Conservation (phyloP, 805 yeast species). For the Yamadazyma laniorum region DNA sequence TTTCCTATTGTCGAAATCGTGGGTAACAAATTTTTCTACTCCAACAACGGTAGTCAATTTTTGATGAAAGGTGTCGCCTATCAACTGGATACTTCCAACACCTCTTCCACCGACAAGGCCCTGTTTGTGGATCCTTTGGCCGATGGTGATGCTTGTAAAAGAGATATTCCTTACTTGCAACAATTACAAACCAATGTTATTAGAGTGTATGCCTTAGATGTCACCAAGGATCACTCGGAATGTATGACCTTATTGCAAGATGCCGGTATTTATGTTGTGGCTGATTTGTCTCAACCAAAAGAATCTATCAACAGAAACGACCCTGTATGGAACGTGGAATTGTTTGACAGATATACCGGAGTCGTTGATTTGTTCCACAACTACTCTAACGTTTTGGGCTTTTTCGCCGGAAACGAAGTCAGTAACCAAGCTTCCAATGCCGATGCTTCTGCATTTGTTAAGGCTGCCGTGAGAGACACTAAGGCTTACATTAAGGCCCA, state of each 20-base stretch:
- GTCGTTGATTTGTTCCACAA: constrained; percentile 68
- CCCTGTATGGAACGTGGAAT: constrained; percentile 64
- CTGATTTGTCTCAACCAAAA: constrained; percentile 79
- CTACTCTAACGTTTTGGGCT: constrained; percentile 74
- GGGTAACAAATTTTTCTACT: constrained; percentile 75
- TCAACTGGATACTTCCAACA: constrained; percentile 63
- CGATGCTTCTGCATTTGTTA: constrained; percentile 75
- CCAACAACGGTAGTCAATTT: constrained; percentile 78
- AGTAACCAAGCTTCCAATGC: constrained; percentile 65
- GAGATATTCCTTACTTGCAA: constrained; percentile 72
- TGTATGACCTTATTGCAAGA: constrained; percentile 68
- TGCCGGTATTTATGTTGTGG: constrained; percentile 88
- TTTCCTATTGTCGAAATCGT: constrained; percentile 67
- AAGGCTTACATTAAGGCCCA: constrained; percentile 60
- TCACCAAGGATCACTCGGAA: constrained; percentile 58
- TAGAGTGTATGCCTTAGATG: constrained; percentile 73
- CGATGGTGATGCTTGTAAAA: constrained; percentile 55
- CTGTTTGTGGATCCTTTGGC: constrained; percentile 71
- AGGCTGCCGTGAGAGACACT: constrained; percentile 79
- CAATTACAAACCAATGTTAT: constrained; percentile 65
- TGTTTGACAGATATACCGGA: constrained; percentile 63
- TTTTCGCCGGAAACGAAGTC: constrained; percentile 87
- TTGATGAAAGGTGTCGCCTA: constrained; percentile 78
- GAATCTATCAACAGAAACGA: constrained; percentile 57
- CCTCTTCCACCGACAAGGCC: constrained; percentile 39